Conservation (phyloP, 345 rosid species). For the Linum usitatissimum region DNA sequence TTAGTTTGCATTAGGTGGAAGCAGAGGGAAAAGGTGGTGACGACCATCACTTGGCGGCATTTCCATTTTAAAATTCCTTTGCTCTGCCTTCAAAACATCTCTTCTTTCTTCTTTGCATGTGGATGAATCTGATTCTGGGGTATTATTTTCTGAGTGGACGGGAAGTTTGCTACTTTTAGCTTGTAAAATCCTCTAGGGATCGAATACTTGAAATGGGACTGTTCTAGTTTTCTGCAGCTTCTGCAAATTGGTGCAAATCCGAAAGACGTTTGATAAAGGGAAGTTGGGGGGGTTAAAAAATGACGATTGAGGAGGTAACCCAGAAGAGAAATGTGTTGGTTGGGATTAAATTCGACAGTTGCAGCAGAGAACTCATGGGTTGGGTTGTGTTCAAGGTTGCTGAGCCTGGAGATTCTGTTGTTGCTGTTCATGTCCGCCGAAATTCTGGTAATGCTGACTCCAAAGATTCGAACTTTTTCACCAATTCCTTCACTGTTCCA, state of each 20-base stretch:
- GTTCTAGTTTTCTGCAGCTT: conserved; percentile 11
- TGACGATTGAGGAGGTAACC: conserved; percentile 30
- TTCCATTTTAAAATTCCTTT: conserved; percentile 23
- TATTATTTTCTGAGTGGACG: conserved; percentile 8
- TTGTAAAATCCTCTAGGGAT: conserved; percentile 13
- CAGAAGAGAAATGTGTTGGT: conserved; percentile 52
- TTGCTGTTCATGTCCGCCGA: conserved; percentile 60
- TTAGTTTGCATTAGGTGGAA: conserved; percentile 23
- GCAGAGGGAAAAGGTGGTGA: background rate
- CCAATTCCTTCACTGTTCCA: background rate
- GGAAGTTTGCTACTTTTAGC: background rate
- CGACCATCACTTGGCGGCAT: conserved; percentile 34
- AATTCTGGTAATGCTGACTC: conserved; percentile 30
- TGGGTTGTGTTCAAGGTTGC: conserved; percentile 83
- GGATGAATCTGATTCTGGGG: conserved; percentile 15
- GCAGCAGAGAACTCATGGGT: conserved; percentile 56
- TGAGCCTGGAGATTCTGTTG: conserved; percentile 66
- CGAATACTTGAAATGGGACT: conserved; percentile 10
- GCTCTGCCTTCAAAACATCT: conserved; percentile 25
- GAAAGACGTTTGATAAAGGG: background rate
- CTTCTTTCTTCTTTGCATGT: conserved; percentile 21
- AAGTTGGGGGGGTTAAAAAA: conserved; percentile 11
- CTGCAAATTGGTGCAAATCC: conserved; percentile 15
- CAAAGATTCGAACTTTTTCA: background rate
- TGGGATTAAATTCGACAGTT: conserved; percentile 49